Evolutionary conservation across 2,329 filamentous ascomycete species (phyloP), one percentile per base, ranked within the genome.

Genomic region (Berkeleyomyces rouxiae): DNA sequence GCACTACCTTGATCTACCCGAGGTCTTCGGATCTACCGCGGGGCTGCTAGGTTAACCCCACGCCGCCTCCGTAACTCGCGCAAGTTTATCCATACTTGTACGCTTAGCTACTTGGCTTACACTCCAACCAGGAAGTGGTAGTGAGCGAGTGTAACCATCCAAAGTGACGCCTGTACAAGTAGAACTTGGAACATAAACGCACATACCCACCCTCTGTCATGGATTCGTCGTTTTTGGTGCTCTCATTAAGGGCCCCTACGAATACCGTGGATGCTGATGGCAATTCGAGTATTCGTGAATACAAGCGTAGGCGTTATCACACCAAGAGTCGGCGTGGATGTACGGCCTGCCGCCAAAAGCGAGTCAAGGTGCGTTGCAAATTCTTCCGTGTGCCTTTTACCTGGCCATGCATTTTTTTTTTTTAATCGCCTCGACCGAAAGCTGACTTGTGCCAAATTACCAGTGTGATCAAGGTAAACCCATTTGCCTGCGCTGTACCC

Each of bases 381-480:
- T n/a, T n/a, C 43, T n/a, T n/a, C 43, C 31, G 39, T 37, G 51
- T 37, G 4, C 13, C 51, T 37, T 55, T 10, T 49, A 23, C 46
- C 46, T 49, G 10, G 46, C 46, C 13, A 6, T 37, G 7, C 7
- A 47, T 47, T 47, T 44, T 4, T n/a, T 31, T 23, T 4, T 33
- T 33, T 51, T 4, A 16, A 2, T 36, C 7, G 23, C 47, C 43
- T 11, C 7, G 31, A 49, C n/a, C 33, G 39, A 7, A 55, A 13
- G 11, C 51, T 55, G 36, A 55, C 33, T 10, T 55, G 33, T 37
- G 3, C 36, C 33, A n/a, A 16, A 42, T 49, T 53, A 63, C 39
- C 53, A 68, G 66, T 68, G 67, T 61, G 67, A 68, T 46, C 65
- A 68, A 64, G 57, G 44, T 13, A 68, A 67, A 37, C 68, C 68